These are phyloP conservation scores for Cymodocea nodosa DNA, from an alignment of 116 monocot genomes.

Conservation along the genomic window DNA sequence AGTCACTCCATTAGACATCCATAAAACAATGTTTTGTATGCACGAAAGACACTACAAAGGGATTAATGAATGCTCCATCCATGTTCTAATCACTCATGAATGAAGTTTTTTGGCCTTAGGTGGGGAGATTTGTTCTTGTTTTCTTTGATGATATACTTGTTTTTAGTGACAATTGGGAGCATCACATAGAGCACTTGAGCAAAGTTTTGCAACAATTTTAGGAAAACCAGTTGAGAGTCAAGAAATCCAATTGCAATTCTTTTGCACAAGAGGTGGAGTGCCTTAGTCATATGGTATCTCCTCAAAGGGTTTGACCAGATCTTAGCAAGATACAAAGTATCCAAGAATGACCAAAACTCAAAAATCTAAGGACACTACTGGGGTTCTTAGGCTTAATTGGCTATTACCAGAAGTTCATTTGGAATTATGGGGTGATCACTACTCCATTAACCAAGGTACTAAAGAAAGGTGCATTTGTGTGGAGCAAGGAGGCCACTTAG, in stretches of 20 bases:
- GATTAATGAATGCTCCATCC: too few relatives aligned
- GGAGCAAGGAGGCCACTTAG: not conserved
- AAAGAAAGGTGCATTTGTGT: not conserved
- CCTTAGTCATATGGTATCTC: not conserved
- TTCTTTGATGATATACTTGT: not conserved
- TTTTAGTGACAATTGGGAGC: too few relatives aligned
- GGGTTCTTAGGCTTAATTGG: not conserved
- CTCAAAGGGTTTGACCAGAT: not conserved
- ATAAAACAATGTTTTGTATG: too few relatives aligned
- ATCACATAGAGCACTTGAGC: too few relatives aligned
- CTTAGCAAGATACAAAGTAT: not conserved
- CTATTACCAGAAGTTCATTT: not conserved
- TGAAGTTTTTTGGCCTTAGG: not conserved
- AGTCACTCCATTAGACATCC: too few relatives aligned
- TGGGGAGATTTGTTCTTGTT: not conserved
- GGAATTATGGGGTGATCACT: not conserved
- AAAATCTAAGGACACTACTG: not conserved
- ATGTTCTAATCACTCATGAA: not conserved
- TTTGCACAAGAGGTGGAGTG: not conserved
- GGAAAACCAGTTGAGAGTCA: not conserved
- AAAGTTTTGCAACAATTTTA: not conserved
- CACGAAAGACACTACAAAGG: too few relatives aligned
- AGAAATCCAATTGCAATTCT: not conserved
- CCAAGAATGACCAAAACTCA: not conserved
- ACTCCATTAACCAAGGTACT: not conserved